These are phyloP conservation scores for Helianthus tuberosus DNA, from an alignment of 129 eudicot genomes.

Conservation along the genomic window DNA sequence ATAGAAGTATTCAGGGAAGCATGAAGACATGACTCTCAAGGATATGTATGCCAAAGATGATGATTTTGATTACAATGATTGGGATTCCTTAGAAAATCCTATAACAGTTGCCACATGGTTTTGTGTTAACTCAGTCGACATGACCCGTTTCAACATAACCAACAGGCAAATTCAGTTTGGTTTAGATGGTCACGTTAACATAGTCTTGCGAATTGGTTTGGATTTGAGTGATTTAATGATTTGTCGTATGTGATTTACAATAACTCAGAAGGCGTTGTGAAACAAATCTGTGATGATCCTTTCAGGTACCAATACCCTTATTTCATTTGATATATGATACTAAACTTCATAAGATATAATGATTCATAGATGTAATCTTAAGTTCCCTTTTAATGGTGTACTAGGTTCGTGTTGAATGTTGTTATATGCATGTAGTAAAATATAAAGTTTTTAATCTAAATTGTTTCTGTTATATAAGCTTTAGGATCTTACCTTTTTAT, in stretches of 20 bases:
- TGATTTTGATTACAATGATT: slow-evolving; percentile 80
- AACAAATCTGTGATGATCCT: slow-evolving; percentile 63
- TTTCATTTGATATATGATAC: neutral
- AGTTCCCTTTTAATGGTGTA: slow-evolving; percentile 25
- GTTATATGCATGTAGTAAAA: neutral
- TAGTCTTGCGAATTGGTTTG: slow-evolving; percentile 59
- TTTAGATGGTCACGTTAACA: too few species aligned
- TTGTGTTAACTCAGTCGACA: slow-evolving; percentile 34
- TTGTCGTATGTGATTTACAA: slow-evolving; percentile 46
- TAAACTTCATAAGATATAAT: neutral
- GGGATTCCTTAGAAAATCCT: slow-evolving; percentile 88
- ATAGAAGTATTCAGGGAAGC: too few species aligned
- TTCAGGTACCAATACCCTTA: slow-evolving; percentile 45
- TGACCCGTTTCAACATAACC: too few species aligned
- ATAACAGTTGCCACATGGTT: too few species aligned
- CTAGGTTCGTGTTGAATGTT: slow-evolving; percentile 52
- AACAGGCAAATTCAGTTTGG: too few species aligned
- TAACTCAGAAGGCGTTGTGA: slow-evolving; percentile 59
- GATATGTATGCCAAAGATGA: slow-evolving; percentile 62
- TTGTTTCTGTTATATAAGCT: too few species aligned
- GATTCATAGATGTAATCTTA: neutral
- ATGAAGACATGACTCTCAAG: slow-evolving; percentile 71
- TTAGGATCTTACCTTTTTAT: neutral
- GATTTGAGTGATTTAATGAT: slow-evolving; percentile 54
- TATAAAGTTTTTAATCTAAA: too few species aligned